These are phyloP conservation scores for Yamadazyma ubonensis DNA, from an alignment of 805 yeast genomes.

Conservation along the genomic window DNA sequence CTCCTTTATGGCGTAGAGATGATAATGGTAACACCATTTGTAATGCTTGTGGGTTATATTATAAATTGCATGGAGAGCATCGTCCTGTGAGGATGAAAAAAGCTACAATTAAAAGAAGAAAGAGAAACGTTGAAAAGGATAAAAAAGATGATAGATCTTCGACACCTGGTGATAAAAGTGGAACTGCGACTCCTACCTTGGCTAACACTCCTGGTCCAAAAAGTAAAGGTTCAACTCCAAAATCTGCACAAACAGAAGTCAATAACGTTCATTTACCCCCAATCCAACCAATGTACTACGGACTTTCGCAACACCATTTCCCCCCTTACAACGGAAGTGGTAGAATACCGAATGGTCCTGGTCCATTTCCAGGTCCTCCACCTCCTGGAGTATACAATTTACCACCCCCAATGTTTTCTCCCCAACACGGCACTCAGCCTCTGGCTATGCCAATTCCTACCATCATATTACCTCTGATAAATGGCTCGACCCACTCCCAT, in stretches of 20 bases:
- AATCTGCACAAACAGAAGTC: not conserved
- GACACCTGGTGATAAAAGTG: not conserved
- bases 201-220: not conserved
- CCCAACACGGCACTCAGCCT: conserved; percentile 1
- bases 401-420: conserved; percentile 8
- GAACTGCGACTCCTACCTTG: not conserved
- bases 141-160: not conserved
- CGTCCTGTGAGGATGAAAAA: conserved; percentile 76
- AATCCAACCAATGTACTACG: conserved; percentile 8
- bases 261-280: not conserved
- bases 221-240: not conserved
- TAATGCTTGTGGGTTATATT: conserved; percentile 84
- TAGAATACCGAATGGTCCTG: conserved; percentile 42
- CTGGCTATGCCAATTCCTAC: conserved; percentile 3
- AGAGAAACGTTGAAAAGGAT: conserved; percentile 37
- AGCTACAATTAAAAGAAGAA: conserved; percentile 71
- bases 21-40: conserved; percentile 80
- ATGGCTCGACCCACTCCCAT: not conserved
- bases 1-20: conserved; percentile 86
- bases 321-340: conserved; percentile 38
- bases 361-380: conserved; percentile 44
- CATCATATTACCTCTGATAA: conserved; percentile 4
- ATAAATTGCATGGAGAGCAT: conserved; percentile 70
- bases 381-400: conserved; percentile 19
- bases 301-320: conserved; percentile 16